Evolutionary conservation across 139 green algal genomes (phyloP), one percentile per base, ranked within the genome.

Genomic region (Trebouxia sp.): DNA sequence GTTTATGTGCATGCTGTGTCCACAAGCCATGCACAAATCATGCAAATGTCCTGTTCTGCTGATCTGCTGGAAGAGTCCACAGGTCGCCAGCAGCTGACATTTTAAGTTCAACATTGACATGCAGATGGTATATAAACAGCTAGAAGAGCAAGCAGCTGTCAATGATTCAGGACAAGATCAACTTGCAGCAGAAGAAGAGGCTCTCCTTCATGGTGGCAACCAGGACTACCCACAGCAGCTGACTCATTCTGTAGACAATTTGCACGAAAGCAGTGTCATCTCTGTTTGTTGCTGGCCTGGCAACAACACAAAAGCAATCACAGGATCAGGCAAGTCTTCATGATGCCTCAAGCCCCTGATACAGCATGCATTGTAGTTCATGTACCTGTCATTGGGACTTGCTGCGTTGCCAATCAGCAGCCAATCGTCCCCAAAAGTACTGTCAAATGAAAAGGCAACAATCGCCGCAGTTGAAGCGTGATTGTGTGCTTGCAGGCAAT

Each of bases 71-170:
- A n/a, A n/a, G n/a, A n/a, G n/a, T n/a, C n/a, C n/a, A n/a, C n/a
- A n/a, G n/a, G n/a, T n/a, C n/a, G n/a, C n/a, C n/a, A n/a, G n/a
- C n/a, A n/a, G 55, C 48, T 30, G 24, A 6, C 4, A 6, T 58
- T 58, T 58, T 17, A 17, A 3, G 5, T 6, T 58, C 50, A 58
- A 58, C 22, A 3, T 17, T 22, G 20, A 17, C 14, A 5, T 35
- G 55, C 83, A 90, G 88, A 75, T 91, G 37, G 83, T 90, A 38
- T 90, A 87, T 67, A 82, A 65, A 37, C 82, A 84, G 6, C 8
- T 87, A 1, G 86, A 89, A 45, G 32, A 82, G 39, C 20, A 72
- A 50, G 43, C n/a, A 26, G 75, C 42, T 4, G 55, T 53, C 24
- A 75, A 65, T 8, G 67, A 62, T 4, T 28, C 28, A 28, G 30